These are phyloP conservation scores for Boletus vinaceobasis DNA, from an alignment of 768 basidiomycete genomes.

Conservation along the genomic window DNA sequence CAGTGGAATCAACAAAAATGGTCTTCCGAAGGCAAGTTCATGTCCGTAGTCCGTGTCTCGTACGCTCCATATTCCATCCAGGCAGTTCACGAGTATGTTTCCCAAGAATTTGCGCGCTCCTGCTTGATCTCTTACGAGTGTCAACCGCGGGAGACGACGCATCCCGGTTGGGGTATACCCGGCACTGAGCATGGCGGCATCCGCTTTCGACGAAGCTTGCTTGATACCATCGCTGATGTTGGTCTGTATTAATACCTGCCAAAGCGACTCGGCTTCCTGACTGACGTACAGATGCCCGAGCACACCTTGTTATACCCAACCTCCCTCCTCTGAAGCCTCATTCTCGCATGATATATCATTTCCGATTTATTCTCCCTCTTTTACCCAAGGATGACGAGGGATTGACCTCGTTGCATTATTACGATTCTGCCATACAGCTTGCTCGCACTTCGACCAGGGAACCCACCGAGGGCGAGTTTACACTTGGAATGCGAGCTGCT, in stretches of 20 bases:
- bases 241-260: constrained; percentile 42
- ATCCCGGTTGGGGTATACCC: constrained; percentile 74
- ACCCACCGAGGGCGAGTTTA: constrained; percentile 66
- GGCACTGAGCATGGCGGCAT: constrained; percentile 60
- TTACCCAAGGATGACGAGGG: constrained; percentile 57
- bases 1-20: constrained; percentile 46
- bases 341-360: constrained; percentile 74
- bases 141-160: constrained; percentile 60
- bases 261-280: constrained; percentile 3
- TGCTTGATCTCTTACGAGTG: constrained; percentile 71
- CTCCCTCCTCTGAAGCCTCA: constrained; percentile 70
- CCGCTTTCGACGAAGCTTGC: constrained; percentile 63
- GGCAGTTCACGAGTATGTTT: constrained; percentile 64
- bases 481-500: constrained; percentile 58
- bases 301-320: constrained; percentile 69
- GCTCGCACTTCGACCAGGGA: constrained; percentile 59
- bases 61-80: constrained; percentile 25
- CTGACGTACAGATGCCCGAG: constrained; percentile 51
- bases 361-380: constrained; percentile 70
- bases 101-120: constrained; percentile 72
- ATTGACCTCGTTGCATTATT: constrained; percentile 69
- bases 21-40: constrained; percentile 54
- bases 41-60: neutral
- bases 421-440: constrained; percentile 73
- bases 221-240: constrained; percentile 67